Percentiles rank a stretch among this genome's conserved stretches.
phyloP scores from a whole-genome alignment of 768 basidiomycete species.

The Collybia sp. region DNA sequence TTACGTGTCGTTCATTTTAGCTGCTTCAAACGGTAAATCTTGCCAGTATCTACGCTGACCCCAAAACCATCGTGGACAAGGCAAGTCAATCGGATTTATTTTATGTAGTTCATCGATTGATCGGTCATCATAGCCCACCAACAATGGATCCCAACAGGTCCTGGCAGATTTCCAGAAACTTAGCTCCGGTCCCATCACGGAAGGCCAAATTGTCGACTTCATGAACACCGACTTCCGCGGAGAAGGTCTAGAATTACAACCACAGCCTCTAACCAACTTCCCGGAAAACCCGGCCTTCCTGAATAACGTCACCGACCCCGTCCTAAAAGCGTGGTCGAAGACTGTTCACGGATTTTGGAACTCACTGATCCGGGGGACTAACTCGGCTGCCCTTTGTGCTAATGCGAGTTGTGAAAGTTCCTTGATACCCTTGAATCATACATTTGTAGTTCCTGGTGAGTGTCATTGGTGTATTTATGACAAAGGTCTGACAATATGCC shows the following conservation, averaged over 20 bases:
- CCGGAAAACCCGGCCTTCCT: slow-evolving; percentile 61
- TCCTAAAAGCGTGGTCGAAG: slow-evolving; percentile 67
- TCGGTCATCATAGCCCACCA: slow-evolving; percentile 55
- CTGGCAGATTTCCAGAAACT: slow-evolving; percentile 63
- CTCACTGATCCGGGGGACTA: slow-evolving; percentile 72
- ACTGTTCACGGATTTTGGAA: slow-evolving; percentile 88
- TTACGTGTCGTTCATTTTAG: slow-evolving; percentile 29
- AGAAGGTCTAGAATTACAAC: slow-evolving; percentile 81
- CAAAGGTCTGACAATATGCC: not conserved
- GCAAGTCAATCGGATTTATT: slow-evolving; percentile 16
- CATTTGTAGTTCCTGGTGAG: slow-evolving; percentile 86
- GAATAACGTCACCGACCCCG: slow-evolving; percentile 60
- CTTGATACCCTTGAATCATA: slow-evolving; percentile 87
- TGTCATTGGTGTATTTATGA: not conserved
- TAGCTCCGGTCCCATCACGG: slow-evolving; percentile 41
- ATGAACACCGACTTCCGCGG: slow-evolving; percentile 73
- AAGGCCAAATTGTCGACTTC: slow-evolving; percentile 62
- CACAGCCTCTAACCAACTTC: slow-evolving; percentile 58
- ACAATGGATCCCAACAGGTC: slow-evolving; percentile 57
- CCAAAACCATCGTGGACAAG: slow-evolving; percentile 87
- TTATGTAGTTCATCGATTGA: not conserved
- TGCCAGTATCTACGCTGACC: slow-evolving; percentile 69
- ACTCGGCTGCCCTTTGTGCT: slow-evolving; percentile 60
- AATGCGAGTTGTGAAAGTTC: slow-evolving; percentile 70
- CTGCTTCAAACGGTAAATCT: slow-evolving; percentile 83